These are phyloP conservation scores for Penicillium sp. DNA, from an alignment of 2,329 filamentous ascomycete genomes.

Conservation along the genomic window DNA sequence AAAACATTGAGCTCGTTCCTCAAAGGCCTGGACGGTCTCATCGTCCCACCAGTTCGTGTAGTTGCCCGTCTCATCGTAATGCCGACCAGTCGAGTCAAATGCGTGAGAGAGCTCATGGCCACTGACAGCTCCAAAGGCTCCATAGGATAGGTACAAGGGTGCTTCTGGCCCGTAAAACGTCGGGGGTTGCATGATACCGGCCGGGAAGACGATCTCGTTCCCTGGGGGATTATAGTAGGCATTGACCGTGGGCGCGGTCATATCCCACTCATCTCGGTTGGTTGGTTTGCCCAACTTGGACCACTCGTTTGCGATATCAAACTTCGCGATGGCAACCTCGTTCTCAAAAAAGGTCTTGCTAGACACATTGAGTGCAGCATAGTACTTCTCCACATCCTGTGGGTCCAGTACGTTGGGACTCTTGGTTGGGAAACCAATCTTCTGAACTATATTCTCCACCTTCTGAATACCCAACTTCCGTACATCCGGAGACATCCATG, in stretches of 20 bases:
- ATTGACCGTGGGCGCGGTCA: constrained; percentile 63
- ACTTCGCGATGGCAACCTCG: constrained; percentile 51
- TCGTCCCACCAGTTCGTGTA: constrained; percentile 68
- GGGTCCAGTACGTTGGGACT: constrained; percentile 64
- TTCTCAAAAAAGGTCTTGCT: constrained; percentile 60
- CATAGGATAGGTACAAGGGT: constrained; percentile 66
- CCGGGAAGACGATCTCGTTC: constrained; percentile 70
- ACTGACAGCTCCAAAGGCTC: constrained; percentile 66
- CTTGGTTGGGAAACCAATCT: constrained; percentile 66
- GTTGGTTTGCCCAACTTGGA: constrained; percentile 60
- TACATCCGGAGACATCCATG: constrained; percentile 66
- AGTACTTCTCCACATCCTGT: constrained; percentile 56
- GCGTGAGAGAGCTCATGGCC: constrained; percentile 71
- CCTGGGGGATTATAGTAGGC: constrained; percentile 64
- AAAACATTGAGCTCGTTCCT: constrained; percentile 63
- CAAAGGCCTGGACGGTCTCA: constrained; percentile 58
- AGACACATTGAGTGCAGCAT: constrained; percentile 54
- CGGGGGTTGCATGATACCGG: constrained; percentile 69
- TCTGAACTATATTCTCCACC: constrained; percentile 66
- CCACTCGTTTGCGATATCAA: constrained; percentile 55
- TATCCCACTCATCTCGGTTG: constrained; percentile 60
- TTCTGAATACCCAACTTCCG: constrained; percentile 63
- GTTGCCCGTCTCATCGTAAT: constrained; percentile 65
- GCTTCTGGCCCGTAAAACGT: constrained; percentile 61
- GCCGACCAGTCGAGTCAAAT: constrained; percentile 66